These are phyloP conservation scores for Dioscorea zingiberensis DNA, from an alignment of 106 monocot genomes.

Conservation along the genomic window DNA sequence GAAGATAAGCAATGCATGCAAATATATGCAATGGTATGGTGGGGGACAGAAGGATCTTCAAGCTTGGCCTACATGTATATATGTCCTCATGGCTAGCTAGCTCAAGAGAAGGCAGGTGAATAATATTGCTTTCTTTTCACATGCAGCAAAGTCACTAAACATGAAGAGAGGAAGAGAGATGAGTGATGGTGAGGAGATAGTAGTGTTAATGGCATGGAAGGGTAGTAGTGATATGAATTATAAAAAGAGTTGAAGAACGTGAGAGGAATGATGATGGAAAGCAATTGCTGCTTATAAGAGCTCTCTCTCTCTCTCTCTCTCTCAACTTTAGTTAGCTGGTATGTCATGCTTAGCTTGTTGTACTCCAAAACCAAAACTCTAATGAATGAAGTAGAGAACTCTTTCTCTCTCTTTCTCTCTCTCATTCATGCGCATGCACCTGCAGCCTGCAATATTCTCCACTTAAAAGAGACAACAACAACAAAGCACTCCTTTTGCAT, in stretches of 20 bases:
- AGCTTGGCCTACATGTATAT: too few species aligned
- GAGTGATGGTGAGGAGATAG: too few species aligned
- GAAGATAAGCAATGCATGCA: too few species aligned
- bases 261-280: conserved; percentile 7
- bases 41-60: too few species aligned
- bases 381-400: neutral
- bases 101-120: too few species aligned
- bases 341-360: conserved; percentile 8
- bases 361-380: neutral
- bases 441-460: conserved; percentile 2
- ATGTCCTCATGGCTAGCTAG: too few species aligned
- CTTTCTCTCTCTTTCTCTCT: neutral
- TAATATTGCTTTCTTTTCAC: too few species aligned
- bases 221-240: neutral
- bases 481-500: conserved; percentile 8
- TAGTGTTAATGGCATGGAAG: neutral
- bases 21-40: too few species aligned
- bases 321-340: neutral
- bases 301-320: too few species aligned
- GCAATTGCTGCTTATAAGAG: too few species aligned
- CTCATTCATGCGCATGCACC: conserved; percentile 2
- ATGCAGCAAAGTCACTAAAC: too few species aligned
- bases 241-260: neutral
- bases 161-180: too few species aligned
- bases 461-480: conserved; percentile 1